Conservation (phyloP, 1,139 yeast species). For the Arxiozyma bovina region DNA sequence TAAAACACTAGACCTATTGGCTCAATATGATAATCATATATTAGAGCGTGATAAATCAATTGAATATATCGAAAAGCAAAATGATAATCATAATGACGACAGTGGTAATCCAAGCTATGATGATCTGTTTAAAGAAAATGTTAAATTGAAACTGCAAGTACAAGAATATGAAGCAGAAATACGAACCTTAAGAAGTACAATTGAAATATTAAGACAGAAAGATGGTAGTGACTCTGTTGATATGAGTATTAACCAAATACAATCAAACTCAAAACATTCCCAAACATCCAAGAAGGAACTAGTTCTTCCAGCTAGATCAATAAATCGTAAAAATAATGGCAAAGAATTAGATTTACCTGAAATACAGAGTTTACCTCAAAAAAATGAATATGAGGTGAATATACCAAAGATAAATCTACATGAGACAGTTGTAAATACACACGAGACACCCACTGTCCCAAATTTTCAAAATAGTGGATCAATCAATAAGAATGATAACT, state of each 20-base stretch:
- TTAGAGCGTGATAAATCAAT: slow-evolving; percentile 22
- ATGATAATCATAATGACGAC: slow-evolving; percentile 3
- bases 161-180: slow-evolving; percentile 24
- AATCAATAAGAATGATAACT: background rate
- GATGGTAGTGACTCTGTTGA: slow-evolving; percentile 6
- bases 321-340: slow-evolving; percentile 19
- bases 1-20: slow-evolving; percentile 24
- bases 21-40: slow-evolving; percentile 24
- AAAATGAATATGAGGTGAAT: background rate
- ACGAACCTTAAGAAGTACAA: slow-evolving; percentile 15
- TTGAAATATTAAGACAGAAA: slow-evolving; percentile 12
- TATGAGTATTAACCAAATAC: slow-evolving; percentile 10
- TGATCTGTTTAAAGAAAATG: slow-evolving; percentile 28
- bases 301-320: slow-evolving; percentile 26
- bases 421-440: background rate
- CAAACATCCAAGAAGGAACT: slow-evolving; percentile 10
- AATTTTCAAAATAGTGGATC: background rate
- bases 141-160: slow-evolving; percentile 20
- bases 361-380: background rate
- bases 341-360: slow-evolving; percentile 13
- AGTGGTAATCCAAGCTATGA: slow-evolving; percentile 20
- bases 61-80: slow-evolving; percentile 21
- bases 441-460: background rate
- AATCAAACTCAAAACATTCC: background rate
- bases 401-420: background rate